phyloP scores from a whole-genome alignment of 2,329 filamentous ascomycete genomes.

The Fonsecaea erecta region DNA sequence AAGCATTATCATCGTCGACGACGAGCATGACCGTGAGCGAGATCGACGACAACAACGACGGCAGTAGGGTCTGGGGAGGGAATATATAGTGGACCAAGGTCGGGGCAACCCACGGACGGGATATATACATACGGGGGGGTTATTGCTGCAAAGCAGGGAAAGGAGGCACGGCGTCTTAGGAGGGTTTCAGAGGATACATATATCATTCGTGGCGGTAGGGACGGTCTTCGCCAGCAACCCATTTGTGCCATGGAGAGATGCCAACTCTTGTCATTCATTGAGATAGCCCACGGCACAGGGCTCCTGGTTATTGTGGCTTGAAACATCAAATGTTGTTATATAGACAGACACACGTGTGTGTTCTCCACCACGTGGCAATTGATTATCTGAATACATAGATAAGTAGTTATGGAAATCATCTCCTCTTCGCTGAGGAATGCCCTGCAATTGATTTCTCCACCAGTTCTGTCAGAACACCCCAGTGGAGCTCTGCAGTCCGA shows the following conservation, averaged over 20 bases:
- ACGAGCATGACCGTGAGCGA: slow-evolving; percentile 15
- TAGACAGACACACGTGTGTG: neutral
- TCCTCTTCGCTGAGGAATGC: neutral
- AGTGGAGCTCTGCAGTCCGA: slow-evolving; percentile 1
- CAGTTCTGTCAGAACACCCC: neutral
- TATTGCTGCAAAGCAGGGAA: slow-evolving; percentile 29
- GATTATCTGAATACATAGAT: neutral
- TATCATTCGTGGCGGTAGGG: slow-evolving; percentile 15
- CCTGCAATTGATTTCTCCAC: neutral
- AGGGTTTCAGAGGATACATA: slow-evolving; percentile 8
- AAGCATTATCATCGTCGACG: slow-evolving; percentile 27
- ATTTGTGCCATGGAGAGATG: slow-evolving; percentile 15
- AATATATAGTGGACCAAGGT: neutral
- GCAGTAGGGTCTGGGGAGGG: neutral
- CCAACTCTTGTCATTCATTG: slow-evolving; percentile 20
- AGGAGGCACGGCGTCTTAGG: slow-evolving; percentile 12
- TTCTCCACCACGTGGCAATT: neutral
- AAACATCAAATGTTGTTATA: neutral
- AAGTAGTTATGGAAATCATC: neutral
- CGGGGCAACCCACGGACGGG: neutral
- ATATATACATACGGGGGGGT: neutral
- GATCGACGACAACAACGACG: slow-evolving; percentile 22
- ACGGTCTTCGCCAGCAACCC: slow-evolving; percentile 3
- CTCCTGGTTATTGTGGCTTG: neutral
- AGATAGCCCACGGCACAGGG: slow-evolving; percentile 11